phyloP scores from a whole-genome alignment of 306 rosid genomes.

The Glycyrrhiza uralensis region DNA sequence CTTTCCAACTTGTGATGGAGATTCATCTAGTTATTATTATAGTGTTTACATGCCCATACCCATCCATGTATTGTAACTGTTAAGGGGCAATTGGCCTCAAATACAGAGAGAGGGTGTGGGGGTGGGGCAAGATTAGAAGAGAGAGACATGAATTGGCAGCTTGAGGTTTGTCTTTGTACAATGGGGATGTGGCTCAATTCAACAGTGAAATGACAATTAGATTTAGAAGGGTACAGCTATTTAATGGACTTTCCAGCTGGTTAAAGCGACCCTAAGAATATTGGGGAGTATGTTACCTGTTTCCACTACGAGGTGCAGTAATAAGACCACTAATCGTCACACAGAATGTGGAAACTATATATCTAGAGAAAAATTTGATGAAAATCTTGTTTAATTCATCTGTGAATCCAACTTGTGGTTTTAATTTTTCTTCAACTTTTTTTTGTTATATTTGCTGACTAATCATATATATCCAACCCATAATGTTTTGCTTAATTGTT shows the following conservation, averaged over 20 bases:
- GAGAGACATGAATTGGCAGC: conserved; percentile 24
- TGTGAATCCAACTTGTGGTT: background rate
- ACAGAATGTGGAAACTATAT: background rate
- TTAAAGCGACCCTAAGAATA: conserved; percentile 3
- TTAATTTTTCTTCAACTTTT: background rate
- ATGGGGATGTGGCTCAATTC: background rate
- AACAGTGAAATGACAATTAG: background rate
- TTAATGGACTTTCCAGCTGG: conserved; percentile 15
- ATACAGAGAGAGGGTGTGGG: background rate
- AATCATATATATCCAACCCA: background rate
- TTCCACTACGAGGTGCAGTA: background rate
- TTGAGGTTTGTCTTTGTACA: conserved; percentile 21
- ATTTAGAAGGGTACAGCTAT: background rate
- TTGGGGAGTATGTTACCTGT: background rate
- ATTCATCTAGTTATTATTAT: background rate
- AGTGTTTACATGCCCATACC: conserved; percentile 6
- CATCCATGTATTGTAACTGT: background rate
- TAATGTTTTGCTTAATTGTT: too few relatives aligned
- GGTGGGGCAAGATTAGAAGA: conserved; percentile 10
- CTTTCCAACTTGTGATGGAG: background rate
- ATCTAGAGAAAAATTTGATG: background rate
- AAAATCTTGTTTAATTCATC: background rate
- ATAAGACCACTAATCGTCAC: background rate
- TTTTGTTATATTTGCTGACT: background rate
- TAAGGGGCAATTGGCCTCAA: background rate